Base-by-base conservation (phyloP, 2,329 filamentous ascomycete genomes). In the Onygena corvina region DNA sequence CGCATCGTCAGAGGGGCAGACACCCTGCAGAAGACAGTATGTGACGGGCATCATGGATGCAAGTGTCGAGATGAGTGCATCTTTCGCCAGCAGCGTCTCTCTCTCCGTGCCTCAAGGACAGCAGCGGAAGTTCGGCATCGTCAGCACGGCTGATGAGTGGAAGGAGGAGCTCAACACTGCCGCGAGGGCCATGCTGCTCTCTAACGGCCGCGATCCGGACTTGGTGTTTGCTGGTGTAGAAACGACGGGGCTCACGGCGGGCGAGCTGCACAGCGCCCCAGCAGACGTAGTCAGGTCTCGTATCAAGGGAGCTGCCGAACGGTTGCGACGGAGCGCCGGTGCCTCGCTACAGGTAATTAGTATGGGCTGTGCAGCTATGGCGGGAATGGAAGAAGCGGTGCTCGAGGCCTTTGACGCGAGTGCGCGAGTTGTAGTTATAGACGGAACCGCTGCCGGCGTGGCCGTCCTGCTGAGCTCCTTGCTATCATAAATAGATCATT, bases 301-400 rank as follows among this genome's bases (percentile, higher is more conserved):
- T 59, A 78, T 95, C 61, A 80, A 74, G 56, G 74, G 78, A 12
- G 87, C 88, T 0, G 84, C 86, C 0, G 77, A 74, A 62, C 70
- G 74, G 46, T 67, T 94, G 21, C 66, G 94, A 23, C 63, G 61
- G 5, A 71, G 71, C 9, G 67, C 60, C 6, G 50, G 56, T 4
- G 50, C 74, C 0, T 69, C 72, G 2, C 76, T 89, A 0, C 71
- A 73, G 3, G 84, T 81, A 20, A 77, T 95, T 5, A 84, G 86
- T 59, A 76, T 95, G 71, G 89, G 89, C 0, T 95, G 89, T 63
- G 89, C 86, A 2, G 89, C 88, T 0, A 94, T 95, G 89, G 81
- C 83, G 1, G 89, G 88, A 0, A 75, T 95, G 67, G 84, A 92
- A 58, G 72, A 79, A 34, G 82, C 82, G 51, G 87, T 95, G 33